Conservation (phyloP, 2,329 filamentous ascomycete species). For the Ophiostoma fasciatum region DNA sequence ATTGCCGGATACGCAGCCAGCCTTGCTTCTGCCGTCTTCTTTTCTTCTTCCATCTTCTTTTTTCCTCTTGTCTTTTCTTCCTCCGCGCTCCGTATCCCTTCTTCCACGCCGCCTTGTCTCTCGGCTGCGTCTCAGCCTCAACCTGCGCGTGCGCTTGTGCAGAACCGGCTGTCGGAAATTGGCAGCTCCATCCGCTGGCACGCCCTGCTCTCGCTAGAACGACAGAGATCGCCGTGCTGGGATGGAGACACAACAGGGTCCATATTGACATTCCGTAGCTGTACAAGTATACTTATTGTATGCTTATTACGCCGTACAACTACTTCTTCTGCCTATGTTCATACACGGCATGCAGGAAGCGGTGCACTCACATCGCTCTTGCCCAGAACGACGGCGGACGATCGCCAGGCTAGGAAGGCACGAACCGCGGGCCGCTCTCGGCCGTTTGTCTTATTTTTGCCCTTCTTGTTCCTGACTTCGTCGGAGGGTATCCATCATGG, state of each 20-base stretch:
- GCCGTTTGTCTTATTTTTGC: too few relatives aligned
- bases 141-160: constrained; percentile 3
- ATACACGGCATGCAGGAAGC: neutral
- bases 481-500: too few relatives aligned
- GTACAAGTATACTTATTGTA: too few relatives aligned
- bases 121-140: constrained; percentile 6
- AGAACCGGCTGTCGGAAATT: constrained; percentile 9
- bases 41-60: too few relatives aligned
- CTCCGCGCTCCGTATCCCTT: neutral
- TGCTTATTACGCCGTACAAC: too few relatives aligned
- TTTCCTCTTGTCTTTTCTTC: neutral
- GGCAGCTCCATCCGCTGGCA: constrained; percentile 8
- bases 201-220: constrained; percentile 1
- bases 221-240: constrained; percentile 2
- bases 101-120: constrained; percentile 3
- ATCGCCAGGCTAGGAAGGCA: neutral
- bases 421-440: too few relatives aligned
- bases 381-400: too few relatives aligned
- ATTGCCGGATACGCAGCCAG: neutral
- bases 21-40: neutral
- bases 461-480: too few relatives aligned
- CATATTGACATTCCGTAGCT: too few relatives aligned
- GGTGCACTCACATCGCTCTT: neutral
- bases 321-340: too few relatives aligned
- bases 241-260: too few relatives aligned